Base-by-base conservation (phyloP, 352 stramenopile species). In the Globisporangium solare region DNA sequence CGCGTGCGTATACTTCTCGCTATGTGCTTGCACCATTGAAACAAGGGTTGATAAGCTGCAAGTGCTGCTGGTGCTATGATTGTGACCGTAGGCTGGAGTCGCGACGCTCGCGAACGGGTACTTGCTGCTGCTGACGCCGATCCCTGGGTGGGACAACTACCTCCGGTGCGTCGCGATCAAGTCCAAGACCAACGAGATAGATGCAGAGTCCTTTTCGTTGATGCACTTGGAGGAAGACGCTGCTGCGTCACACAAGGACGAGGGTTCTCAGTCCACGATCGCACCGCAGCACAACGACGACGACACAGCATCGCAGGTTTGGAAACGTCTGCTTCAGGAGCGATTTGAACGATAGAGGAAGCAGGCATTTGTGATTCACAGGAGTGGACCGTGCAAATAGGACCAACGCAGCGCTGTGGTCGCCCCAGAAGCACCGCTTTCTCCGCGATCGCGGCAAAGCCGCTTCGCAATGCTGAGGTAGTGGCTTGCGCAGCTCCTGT, bases 91-190 rank as follows among this genome's bases (percentile, higher is more conserved):
- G 80, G 80, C 80, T 59, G 80, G 80, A 10, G 80, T 89, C 1
- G 76, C 63, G 20, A 60, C 77, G 37, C 66, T 89, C n/a, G 45
- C 53, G 3, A 60, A 70, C 6, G 76, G 71, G 1, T 53, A 64
- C 12, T 54, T 91, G 27, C 64, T 89, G 64, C 56, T 91, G 22
- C 62, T 91, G 20, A 71, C 71, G 18, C 80, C 80, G 6, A 58
- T 89, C 6, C 47, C 64, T 7, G 62, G 74, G 18, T 61, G 66
- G 22, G 61, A 79, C 56, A 59, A 54, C 20, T 66, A 61, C 45
- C 57, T 91, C 11, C 72, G 75, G 15, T 89, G 78, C 49, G 56
- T 88, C 21, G 67, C 81, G 47, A 59, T 88, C 21, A 83, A 82
- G 49, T 64, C 77, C 2, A 73, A 66, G 42, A 27, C 61, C 6